Evolutionary conservation across 805 yeast genomes (phyloP), one percentile per base, ranked within the genome.

Genomic region (Dipodascopsis tothii): DNA sequence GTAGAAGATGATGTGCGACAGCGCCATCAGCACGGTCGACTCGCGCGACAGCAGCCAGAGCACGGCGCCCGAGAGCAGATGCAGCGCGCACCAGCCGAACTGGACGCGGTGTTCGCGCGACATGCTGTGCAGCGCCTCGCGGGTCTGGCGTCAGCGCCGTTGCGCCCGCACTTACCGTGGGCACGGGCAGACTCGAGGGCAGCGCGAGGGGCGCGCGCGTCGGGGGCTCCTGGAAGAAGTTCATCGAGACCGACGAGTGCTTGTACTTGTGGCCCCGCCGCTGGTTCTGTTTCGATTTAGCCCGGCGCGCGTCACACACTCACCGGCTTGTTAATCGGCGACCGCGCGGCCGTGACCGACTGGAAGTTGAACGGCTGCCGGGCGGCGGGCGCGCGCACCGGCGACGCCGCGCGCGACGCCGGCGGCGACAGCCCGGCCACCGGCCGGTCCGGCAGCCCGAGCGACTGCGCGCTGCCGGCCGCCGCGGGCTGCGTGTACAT

Each of bases 161-260:
- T 25, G 30, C 30, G 14, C 30, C 9, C 9, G 30, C 30, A 58
- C 1, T 19, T 21, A 75, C 64, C 20, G 75, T 80, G 1, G 96
- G 96, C 5, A 87, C 78, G 16, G 87, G 84, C 52, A 80, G 73
- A 55, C 73, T 73, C 28, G 73, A 74, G 0, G 87, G 84, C 16
- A 79, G 66, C 34, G 77, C 70, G 28, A 70, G 64, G 0, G 87
- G 82, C 3, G 82, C 79, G 30, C 80, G 70, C 33, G 71, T 76
- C 14, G 87, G 82, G 1, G 96, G 95, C 58, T 90, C 96, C 62
- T 85, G 95, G 61, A 92, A 90, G 60, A 90, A 74, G 62, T 90
- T 88, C 92, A 90, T 83, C 3, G 95, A 86, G 4, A 90, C 95
- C 5, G 96, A 87, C 2, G 96, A 87, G 63, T 90, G 97, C 61